Evolutionary conservation across 2,329 filamentous ascomycete genomes (phyloP).

Genomic region (Ceratocystis lukuohia): DNA sequence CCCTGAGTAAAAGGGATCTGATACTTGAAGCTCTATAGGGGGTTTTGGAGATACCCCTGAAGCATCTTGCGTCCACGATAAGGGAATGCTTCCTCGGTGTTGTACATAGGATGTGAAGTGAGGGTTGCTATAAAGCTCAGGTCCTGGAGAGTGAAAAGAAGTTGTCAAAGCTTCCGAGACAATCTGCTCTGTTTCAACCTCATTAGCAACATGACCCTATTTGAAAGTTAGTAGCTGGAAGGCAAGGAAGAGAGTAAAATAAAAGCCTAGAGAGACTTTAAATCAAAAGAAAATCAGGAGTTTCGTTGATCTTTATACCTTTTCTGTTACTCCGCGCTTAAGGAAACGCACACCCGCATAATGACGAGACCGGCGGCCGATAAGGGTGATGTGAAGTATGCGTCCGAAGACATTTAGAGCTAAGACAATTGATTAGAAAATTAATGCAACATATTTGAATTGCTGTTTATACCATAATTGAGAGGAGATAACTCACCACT

Average conservation of each 20-base stretch:
- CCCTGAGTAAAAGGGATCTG: slow-evolving; percentile 89
- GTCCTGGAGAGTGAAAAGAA: slow-evolving; percentile 85
- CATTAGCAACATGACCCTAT: slow-evolving; percentile 84
- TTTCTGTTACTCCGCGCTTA: slow-evolving; percentile 86
- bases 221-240: slow-evolving; percentile 4
- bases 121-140: slow-evolving; percentile 71
- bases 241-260: neutral
- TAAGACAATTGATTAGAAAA: slow-evolving; percentile 53
- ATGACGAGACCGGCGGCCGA: slow-evolving; percentile 79
- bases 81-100: slow-evolving; percentile 87
- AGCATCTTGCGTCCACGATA: slow-evolving; percentile 96
- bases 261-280: neutral
- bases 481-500: slow-evolving; percentile 35
- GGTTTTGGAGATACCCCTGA: slow-evolving; percentile 93
- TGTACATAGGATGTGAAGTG: slow-evolving; percentile 94
- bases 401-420: slow-evolving; percentile 69
- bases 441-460: slow-evolving; percentile 53
- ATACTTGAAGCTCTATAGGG: slow-evolving; percentile 86
- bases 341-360: slow-evolving; percentile 91
- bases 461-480: neutral
- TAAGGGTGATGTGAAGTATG: slow-evolving; percentile 81
- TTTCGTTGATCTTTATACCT: slow-evolving; percentile 30
- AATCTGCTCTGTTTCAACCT: slow-evolving; percentile 97
- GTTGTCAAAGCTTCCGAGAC: slow-evolving; percentile 90
- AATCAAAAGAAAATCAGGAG: neutral